phyloP scores from a whole-genome alignment of 2,329 filamentous ascomycete genomes.

The Ophiostoma sp. region DNA sequence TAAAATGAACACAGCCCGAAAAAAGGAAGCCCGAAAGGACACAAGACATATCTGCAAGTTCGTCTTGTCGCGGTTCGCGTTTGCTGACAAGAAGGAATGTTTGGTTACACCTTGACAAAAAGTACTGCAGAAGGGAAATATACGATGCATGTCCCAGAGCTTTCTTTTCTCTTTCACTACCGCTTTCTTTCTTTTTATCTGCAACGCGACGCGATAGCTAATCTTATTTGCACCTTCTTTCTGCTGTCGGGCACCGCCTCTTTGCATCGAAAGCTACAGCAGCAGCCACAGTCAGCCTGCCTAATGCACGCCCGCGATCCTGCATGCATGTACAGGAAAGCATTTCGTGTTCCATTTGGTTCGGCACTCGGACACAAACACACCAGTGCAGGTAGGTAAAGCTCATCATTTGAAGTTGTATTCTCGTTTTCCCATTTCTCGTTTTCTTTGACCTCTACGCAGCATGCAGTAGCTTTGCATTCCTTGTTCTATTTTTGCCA shows the following conservation, averaged over 20 bases:
- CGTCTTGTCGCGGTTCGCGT: not conserved
- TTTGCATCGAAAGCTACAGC: not conserved
- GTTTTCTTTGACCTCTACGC: not conserved
- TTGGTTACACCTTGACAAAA: not conserved
- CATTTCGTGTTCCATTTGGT: not conserved
- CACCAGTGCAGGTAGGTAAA: conserved; percentile 4
- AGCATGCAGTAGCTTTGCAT: not conserved
- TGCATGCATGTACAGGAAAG: not conserved
- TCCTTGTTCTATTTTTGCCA: conserved; percentile 2
- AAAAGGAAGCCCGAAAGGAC: not conserved
- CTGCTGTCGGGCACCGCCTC: not conserved
- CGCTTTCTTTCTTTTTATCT: not conserved
- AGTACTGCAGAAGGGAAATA: not conserved
- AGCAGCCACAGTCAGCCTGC: conserved; percentile 8
- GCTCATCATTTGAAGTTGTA: not conserved
- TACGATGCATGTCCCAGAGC: not conserved
- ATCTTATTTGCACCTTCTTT: not conserved
- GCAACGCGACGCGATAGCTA: conserved; percentile 11
- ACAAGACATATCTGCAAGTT: not conserved
- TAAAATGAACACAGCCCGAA: not conserved
- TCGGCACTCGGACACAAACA: conserved; percentile 16
- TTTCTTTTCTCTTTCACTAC: not conserved
- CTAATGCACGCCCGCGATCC: not conserved
- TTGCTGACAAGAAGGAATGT: not conserved
- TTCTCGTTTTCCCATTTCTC: not conserved